Conservation (phyloP, 306 rosid genomes). For the Sicyos baderoa region DNA sequence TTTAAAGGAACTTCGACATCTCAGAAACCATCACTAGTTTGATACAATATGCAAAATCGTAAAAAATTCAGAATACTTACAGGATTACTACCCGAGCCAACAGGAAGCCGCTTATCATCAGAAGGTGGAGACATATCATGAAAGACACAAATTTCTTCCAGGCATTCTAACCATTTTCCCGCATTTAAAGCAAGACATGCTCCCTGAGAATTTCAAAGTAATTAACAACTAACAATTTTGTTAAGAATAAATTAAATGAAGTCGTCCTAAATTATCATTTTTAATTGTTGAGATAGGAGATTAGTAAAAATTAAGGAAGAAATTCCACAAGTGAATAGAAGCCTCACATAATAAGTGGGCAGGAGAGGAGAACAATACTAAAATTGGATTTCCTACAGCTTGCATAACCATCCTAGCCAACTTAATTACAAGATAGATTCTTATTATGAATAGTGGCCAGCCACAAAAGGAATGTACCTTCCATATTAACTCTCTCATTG, state of each 20-base stretch:
- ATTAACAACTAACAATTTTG: neutral
- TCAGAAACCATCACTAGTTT: neutral
- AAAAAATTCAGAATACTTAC: slow-evolving; percentile 47
- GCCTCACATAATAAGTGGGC: slow-evolving; percentile 1
- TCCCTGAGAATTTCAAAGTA: slow-evolving; percentile 48
- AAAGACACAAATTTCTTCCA: slow-evolving; percentile 59
- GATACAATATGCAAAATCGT: neutral
- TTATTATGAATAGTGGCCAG: neutral
- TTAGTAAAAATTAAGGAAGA: slow-evolving; percentile 5
- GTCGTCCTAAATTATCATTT: slow-evolving; percentile 17
- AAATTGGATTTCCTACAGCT: slow-evolving; percentile 11
- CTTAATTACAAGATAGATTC: neutral
- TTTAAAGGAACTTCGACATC: slow-evolving; percentile 4
- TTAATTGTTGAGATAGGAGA: neutral
- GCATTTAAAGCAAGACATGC: slow-evolving; percentile 82
- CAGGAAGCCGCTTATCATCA: slow-evolving; percentile 89
- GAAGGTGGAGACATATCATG: slow-evolving; percentile 60
- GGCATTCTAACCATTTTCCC: slow-evolving; percentile 57
- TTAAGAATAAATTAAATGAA: slow-evolving; percentile 9
- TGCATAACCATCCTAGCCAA: neutral
- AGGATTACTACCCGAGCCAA: slow-evolving; percentile 97
- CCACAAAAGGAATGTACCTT: slow-evolving; percentile 44
- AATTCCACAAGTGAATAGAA: too few relatives aligned
- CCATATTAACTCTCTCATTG: slow-evolving; percentile 75
- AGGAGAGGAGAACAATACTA: neutral